Evolutionary conservation across 371 early-diverging fungal species (phyloP).

Genomic region (Syncephalastrum sp.): DNA sequence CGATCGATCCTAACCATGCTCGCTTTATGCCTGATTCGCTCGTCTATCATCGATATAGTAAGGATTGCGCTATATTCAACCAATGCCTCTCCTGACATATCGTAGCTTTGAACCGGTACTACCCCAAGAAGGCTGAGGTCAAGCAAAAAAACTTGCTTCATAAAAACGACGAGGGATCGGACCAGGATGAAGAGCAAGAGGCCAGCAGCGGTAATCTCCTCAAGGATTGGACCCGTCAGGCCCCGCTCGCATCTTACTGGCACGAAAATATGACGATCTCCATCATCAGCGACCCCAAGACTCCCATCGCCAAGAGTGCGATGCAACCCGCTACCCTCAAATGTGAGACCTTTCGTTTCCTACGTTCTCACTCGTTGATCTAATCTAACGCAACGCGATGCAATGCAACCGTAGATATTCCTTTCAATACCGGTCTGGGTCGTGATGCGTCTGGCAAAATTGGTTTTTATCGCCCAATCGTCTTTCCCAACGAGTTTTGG

Average conservation of each 20-base stretch:
- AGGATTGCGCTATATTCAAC: constrained; percentile 3
- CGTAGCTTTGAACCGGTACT: constrained; percentile 69
- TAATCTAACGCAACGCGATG: background rate
- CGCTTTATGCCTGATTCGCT: constrained; percentile 39
- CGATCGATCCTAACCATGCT: constrained; percentile 52
- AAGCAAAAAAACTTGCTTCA: constrained; percentile 73
- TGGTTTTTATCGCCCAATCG: constrained; percentile 69
- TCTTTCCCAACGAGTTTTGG: constrained; percentile 91
- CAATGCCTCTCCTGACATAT: constrained; percentile 3
- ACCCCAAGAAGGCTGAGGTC: constrained; percentile 57
- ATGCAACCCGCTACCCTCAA: constrained; percentile 54
- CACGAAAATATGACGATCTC: constrained; percentile 79
- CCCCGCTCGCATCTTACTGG: constrained; percentile 81
- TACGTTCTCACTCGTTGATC: background rate
- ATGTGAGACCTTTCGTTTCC: constrained; percentile 29
- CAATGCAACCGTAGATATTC: constrained; percentile 38
- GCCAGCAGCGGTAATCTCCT: constrained; percentile 15
- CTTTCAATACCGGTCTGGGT: constrained; percentile 31
- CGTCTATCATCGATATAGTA: constrained; percentile 61
- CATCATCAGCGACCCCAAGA: constrained; percentile 54
- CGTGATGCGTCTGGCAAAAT: constrained; percentile 37
- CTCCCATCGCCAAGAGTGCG: constrained; percentile 42
- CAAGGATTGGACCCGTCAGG: constrained; percentile 36
- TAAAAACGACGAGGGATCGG: constrained; percentile 41
- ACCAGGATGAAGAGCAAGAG: constrained; percentile 15